A percentile compares a stretch with the other conserved stretches of the same genome.
Evolutionary conservation across 225 moss, liverwort and hornwort genomes (phyloP).

Genomic region (Thuidium tamariscinum): DNA sequence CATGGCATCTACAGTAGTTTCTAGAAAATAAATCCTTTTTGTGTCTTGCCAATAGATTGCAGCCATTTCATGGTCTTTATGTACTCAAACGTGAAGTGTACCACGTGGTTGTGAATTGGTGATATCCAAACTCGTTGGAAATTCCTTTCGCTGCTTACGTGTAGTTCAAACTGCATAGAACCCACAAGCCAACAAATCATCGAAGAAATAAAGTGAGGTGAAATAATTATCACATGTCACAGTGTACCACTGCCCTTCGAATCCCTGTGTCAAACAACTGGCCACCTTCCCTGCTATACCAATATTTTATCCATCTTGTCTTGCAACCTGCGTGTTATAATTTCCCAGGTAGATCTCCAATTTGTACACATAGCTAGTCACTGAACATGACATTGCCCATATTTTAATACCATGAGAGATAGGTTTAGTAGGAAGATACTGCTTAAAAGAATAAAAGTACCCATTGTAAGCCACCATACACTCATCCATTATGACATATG

Average conservation of each 20-base stretch:
- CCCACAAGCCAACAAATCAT: no score
- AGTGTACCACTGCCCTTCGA: rapidly evolving
- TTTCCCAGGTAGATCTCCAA: neutral
- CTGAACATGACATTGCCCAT: neutral
- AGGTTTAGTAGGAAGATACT: neutral
- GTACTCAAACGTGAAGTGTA: no score
- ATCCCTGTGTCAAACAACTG: rapidly evolving
- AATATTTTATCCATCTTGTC: rapidly evolving
- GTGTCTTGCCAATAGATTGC: no score
- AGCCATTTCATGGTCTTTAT: no score
- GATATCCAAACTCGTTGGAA: no score
- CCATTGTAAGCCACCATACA: neutral
- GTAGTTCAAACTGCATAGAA: no score
- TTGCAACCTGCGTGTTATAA: rapidly evolving
- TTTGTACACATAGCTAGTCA: neutral
- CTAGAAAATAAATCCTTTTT: no score
- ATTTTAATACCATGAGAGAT: neutral
- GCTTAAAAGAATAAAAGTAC: neutral
- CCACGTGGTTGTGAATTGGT: no score
- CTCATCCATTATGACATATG: rapidly evolving
- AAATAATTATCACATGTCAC: neutral
- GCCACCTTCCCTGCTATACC: neutral
- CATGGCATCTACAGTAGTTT: no score
- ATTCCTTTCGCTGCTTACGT: no score
- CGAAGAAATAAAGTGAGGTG: neutral